Evolutionary conservation across 495 filamentous ascomycete genomes (phyloP), one percentile per base, ranked within the genome.

Genomic region (Aspergillus bridgeri): DNA sequence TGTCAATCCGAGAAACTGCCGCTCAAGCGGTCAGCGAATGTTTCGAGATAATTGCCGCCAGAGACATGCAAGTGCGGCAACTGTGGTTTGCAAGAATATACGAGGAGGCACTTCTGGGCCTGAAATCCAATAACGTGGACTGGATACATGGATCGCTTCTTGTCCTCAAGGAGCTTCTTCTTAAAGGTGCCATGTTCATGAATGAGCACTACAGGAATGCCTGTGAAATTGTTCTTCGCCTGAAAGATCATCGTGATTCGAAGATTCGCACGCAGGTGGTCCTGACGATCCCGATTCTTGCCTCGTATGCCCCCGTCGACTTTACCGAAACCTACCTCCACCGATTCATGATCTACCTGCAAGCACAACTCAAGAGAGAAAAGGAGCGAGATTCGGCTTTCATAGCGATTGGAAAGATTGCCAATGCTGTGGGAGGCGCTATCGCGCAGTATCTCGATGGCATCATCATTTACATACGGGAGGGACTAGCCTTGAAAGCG

Each of bases 171-270:
- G 93, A 97, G 69, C 81, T 99, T 23, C 84, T 98, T 17, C 79
- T 90, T 58, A 91, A 94, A 62, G 93, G 94, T 22, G 92, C 91
- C 58, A 99, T 98, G 94, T 99, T 95, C 75, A 97, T 99, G 94
- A 88, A 94, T 50, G 89, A 89, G 29, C 84, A 89, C 60, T 93
- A 94, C 62, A 78, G 83, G 29, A 90, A 95, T 47, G 86, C 90
- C 15, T 97, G 93, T 71, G 94, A 99, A 59, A 91, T 91, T 57
- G 87, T 96, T 21, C 85, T 91, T 54, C 86, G 86, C 51, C 86
- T 95, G 67, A 96, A 94, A 65, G 95, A 98, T 60, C 89, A 96
- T 60, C 85, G 90, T 46, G 94, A 99, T 57, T 72, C 83, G 4
- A 87, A 90, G 38, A 95, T 98, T 60, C 84, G 93, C 27, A 85